phyloP scores from a whole-genome alignment of 768 basidiomycete species.

The Leccinellum rugosiceps region DNA sequence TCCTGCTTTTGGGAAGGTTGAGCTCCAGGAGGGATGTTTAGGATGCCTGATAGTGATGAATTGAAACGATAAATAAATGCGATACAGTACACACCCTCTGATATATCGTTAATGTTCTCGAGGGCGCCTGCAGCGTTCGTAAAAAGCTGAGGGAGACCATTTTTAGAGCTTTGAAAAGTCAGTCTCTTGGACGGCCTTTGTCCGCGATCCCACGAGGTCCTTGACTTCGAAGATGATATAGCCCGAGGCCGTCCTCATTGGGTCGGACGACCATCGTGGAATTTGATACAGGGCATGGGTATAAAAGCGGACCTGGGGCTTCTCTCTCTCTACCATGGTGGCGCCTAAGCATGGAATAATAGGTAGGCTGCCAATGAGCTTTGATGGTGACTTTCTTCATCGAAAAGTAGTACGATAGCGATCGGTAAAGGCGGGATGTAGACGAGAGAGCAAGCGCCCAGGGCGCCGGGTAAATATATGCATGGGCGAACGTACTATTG shows the following conservation, averaged over 20 bases:
- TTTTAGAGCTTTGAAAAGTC: slow-evolving; percentile 87
- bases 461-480: too few species aligned
- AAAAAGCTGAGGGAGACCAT: slow-evolving; percentile 91
- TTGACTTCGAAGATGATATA: slow-evolving; percentile 82
- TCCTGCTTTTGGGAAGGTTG: slow-evolving; percentile 69
- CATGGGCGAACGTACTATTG: too few species aligned
- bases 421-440: too few species aligned
- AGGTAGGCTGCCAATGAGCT: too few species aligned
- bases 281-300: slow-evolving; percentile 11
- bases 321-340: too few species aligned
- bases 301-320: too few species aligned
- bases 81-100: slow-evolving; percentile 66
- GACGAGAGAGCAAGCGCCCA: too few species aligned
- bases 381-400: too few species aligned
- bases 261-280: slow-evolving; percentile 13
- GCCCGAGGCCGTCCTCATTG: slow-evolving; percentile 61
- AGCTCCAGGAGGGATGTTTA: slow-evolving; percentile 84
- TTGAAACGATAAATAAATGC: too few species aligned
- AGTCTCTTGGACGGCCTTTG: slow-evolving; percentile 72
- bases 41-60: slow-evolving; percentile 52
- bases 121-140: slow-evolving; percentile 88
- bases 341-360: too few species aligned
- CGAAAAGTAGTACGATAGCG: too few species aligned
- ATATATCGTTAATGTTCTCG: slow-evolving; percentile 94
- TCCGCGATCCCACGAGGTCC: slow-evolving; percentile 83